Evolutionary conservation across 2,329 filamentous ascomycete genomes (phyloP).

Genomic region (Colletotrichum falcatum): DNA sequence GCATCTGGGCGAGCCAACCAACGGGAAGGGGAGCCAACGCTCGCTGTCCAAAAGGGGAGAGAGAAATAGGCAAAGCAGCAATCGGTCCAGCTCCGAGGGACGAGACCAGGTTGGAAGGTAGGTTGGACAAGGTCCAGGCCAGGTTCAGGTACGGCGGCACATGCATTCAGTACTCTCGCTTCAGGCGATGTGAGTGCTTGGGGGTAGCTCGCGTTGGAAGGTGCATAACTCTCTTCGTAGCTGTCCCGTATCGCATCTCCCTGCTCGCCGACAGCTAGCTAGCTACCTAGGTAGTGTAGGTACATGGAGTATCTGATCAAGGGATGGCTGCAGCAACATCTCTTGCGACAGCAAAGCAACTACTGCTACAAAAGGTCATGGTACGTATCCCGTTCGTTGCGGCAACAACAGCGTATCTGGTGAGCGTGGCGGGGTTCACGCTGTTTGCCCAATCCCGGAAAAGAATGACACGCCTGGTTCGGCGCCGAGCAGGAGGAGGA

Average conservation of each 20-base stretch:
- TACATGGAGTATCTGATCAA: not conserved
- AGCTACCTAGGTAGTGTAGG: not conserved
- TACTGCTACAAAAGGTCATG: slow-evolving; percentile 5
- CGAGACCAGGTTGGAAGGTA: slow-evolving; percentile 40
- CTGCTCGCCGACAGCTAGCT: not conserved
- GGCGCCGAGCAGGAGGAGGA: slow-evolving; percentile 30
- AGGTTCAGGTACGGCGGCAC: slow-evolving; percentile 30
- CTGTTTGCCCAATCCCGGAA: slow-evolving; percentile 41
- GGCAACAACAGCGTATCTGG: slow-evolving; percentile 20
- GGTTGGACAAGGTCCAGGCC: slow-evolving; percentile 12
- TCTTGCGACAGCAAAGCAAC: slow-evolving; percentile 18
- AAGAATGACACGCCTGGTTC: slow-evolving; percentile 29
- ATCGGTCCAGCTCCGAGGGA: slow-evolving; percentile 12
- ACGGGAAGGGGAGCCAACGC: not conserved
- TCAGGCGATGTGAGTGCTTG: slow-evolving; percentile 12
- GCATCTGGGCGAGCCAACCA: slow-evolving; percentile 11
- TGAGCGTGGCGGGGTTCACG: slow-evolving; percentile 39
- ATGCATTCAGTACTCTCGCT: slow-evolving; percentile 28
- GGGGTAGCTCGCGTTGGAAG: not conserved
- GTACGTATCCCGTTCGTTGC: slow-evolving; percentile 29
- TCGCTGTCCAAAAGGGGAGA: not conserved
- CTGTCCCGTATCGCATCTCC: not conserved
- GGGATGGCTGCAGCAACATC: slow-evolving; percentile 2
- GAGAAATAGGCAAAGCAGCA: slow-evolving; percentile 16
- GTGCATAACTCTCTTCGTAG: not conserved